Conservation (phyloP, 257 asterid species). For the Gentiana dahurica region DNA sequence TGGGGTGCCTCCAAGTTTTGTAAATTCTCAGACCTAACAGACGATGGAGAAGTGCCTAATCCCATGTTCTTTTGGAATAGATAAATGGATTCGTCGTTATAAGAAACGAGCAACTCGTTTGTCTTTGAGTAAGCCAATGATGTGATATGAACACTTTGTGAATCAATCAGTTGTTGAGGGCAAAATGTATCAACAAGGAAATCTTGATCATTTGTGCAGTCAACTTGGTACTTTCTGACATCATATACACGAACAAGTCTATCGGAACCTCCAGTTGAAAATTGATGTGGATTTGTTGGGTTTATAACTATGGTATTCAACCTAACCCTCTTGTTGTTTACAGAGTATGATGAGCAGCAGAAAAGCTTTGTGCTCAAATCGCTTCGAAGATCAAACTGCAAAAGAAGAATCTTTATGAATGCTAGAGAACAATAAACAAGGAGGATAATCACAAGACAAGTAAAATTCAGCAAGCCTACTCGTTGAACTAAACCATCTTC, state of each 20-base stretch:
- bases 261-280: conserved; percentile 70
- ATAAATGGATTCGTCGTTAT: conserved; percentile 64
- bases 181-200: conserved; percentile 44
- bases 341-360: conserved; percentile 36
- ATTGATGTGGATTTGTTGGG: conserved; percentile 70
- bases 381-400: conserved; percentile 79
- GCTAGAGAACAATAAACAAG: background rate
- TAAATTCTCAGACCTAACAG: conserved; percentile 22
- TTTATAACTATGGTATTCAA: conserved; percentile 57
- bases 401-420: background rate
- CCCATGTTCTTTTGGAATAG: conserved; percentile 61
- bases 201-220: conserved; percentile 29
- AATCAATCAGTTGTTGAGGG: conserved; percentile 37
- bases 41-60: conserved; percentile 38
- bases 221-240: conserved; percentile 42
- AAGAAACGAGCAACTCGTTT: conserved; percentile 67
- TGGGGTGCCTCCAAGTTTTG: conserved; percentile 21
- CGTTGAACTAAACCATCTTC: conserved; percentile 78
- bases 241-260: conserved; percentile 64
- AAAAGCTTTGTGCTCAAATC: conserved; percentile 55
- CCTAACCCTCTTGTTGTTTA: conserved; percentile 26
- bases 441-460: background rate
- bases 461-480: conserved; percentile 28
- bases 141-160: conserved; percentile 45
- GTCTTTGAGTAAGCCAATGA: conserved; percentile 60